These are phyloP conservation scores for Talaromyces ruber DNA, from an alignment of 495 filamentous ascomycete genomes.

Conservation along the genomic window DNA sequence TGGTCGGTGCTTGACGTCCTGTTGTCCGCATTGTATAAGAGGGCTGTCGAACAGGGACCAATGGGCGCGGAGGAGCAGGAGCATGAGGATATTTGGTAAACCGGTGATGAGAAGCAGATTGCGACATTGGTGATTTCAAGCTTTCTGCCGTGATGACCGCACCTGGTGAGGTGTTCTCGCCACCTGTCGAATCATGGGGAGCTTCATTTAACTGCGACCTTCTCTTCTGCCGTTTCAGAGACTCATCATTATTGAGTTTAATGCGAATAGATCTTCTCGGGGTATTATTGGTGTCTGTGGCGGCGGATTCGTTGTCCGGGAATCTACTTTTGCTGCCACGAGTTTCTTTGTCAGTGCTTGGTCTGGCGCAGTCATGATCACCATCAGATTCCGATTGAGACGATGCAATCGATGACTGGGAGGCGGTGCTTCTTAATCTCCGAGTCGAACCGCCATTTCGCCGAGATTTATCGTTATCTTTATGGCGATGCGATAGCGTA, in stretches of 20 bases:
- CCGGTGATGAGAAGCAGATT: constrained; percentile 49
- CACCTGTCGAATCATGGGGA: constrained; percentile 9
- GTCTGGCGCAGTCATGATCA: constrained; percentile 22
- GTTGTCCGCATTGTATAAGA: constrained; percentile 58
- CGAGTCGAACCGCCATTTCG: constrained; percentile 26
- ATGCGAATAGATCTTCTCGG: constrained; percentile 79
- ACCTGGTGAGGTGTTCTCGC: constrained; percentile 6
- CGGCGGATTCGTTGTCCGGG: constrained; percentile 17
- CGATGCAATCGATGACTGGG: constrained; percentile 31
- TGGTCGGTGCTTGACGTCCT: constrained; percentile 30
- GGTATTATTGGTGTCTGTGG: constrained; percentile 53
- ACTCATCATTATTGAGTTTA: constrained; percentile 79
- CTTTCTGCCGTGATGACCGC: constrained; percentile 28
- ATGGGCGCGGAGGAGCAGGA: constrained; percentile 77
- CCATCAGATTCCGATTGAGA: constrained; percentile 42
- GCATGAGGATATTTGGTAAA: constrained; percentile 84
- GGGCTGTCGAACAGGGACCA: constrained; percentile 77
- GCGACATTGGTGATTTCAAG: constrained; percentile 84
- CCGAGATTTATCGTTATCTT: constrained; percentile 22
- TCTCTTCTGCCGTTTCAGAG: constrained; percentile 42
- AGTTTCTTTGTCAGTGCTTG: constrained; percentile 2
- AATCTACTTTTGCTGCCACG: constrained; percentile 47
- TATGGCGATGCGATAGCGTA: constrained; percentile 15
- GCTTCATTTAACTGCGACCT: constrained; percentile 27
- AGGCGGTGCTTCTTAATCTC: constrained; percentile 25